phyloP scores from a whole-genome alignment of 176 grass and related monocot genomes.

The Poa annua region DNA sequence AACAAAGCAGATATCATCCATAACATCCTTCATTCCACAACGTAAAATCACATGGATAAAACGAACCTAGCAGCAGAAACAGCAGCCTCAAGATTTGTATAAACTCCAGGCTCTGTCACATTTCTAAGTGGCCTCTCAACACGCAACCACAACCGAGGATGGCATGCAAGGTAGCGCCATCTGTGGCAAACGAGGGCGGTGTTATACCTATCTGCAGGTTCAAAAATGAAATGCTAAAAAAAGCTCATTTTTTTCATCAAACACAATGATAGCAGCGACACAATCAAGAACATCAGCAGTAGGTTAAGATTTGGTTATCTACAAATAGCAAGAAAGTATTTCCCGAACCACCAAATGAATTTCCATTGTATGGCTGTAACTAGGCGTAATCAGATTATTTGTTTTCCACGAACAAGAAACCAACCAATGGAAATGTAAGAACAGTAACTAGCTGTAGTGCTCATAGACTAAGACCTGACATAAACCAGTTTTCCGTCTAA shows the following conservation, averaged over 20 bases:
- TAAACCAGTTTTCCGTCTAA: background rate
- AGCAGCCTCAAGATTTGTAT: conserved; percentile 73
- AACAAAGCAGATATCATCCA: conserved; percentile 49
- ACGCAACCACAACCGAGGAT: conserved; percentile 88
- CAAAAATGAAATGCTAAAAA: conserved; percentile 84
- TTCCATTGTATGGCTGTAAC: background rate
- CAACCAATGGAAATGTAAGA: background rate
- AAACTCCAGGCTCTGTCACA: conserved; percentile 74
- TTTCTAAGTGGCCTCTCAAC: conserved; percentile 82
- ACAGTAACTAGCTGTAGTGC: background rate
- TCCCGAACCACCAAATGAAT: background rate
- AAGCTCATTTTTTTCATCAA: conserved; percentile 40
- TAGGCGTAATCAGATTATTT: background rate
- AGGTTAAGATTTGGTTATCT: background rate
- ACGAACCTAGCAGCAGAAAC: conserved; percentile 89
- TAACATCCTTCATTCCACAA: background rate
- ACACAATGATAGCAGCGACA: background rate
- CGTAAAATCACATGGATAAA: background rate
- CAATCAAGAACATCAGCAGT: background rate
- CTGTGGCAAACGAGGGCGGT: conserved; percentile 99
- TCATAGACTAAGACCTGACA: background rate
- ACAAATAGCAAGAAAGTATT: background rate
- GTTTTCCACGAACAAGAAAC: background rate
- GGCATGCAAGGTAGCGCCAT: conserved; percentile 88
- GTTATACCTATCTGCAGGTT: conserved; percentile 98